Conservation (phyloP, 441 rosid species). For the Erodium texanum region DNA sequence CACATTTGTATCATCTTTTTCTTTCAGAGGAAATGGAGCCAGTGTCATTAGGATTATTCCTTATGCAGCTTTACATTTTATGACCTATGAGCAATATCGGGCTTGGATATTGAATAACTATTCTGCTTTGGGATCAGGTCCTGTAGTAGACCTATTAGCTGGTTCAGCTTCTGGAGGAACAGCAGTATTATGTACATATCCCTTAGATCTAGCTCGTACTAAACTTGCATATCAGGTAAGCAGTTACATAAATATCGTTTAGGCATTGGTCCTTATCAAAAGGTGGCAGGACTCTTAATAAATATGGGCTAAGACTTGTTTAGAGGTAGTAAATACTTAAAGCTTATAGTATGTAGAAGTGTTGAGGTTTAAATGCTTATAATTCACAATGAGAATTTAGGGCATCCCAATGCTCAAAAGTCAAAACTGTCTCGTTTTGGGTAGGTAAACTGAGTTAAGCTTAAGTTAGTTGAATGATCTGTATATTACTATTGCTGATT, state of each 20-base stretch:
- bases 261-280: slow-evolving; percentile 13
- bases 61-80: slow-evolving; percentile 91
- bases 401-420: neutral
- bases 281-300: neutral
- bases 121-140: slow-evolving; percentile 67
- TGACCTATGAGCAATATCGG: slow-evolving; percentile 93
- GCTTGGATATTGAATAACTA: slow-evolving; percentile 69
- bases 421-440: neutral
- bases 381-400: neutral
- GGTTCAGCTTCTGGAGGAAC: slow-evolving; percentile 96
- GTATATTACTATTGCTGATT: neutral
- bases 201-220: slow-evolving; percentile 90
- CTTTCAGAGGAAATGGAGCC: slow-evolving; percentile 80
- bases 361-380: neutral
- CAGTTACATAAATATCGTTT: slow-evolving; percentile 9
- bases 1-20: slow-evolving; percentile 13
- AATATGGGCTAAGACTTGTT: neutral
- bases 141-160: slow-evolving; percentile 82
- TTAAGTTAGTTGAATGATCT: neutral
- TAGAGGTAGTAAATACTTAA: neutral
- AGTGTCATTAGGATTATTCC: slow-evolving; percentile 90
- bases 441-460: neutral
- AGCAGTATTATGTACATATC: slow-evolving; percentile 89
- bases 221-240: slow-evolving; percentile 93
- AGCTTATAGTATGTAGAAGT: neutral